A percentile compares a stretch with the other conserved stretches of the same genome.
Conservation (phyloP, 179 eudicot genomes). For the Sideroxylon spinosum region DNA sequence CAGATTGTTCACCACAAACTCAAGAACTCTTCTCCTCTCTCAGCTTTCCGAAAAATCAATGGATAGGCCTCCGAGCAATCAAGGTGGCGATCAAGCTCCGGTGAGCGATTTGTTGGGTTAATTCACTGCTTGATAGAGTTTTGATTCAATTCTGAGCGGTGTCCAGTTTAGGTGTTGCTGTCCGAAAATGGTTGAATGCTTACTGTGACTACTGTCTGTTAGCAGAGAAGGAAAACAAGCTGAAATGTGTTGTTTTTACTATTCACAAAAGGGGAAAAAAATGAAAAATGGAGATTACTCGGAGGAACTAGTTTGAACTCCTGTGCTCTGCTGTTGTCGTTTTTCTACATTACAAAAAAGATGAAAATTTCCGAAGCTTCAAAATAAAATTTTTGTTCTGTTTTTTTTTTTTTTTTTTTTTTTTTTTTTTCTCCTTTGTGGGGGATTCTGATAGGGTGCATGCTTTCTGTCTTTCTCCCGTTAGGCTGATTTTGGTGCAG, state of each 20-base stretch:
- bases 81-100: constrained; percentile 38
- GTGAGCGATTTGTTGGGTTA: constrained; percentile 13
- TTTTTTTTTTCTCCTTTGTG: background rate
- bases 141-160: background rate
- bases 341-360: background rate
- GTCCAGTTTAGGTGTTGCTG: background rate
- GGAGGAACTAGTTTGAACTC: background rate
- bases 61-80: constrained; percentile 31
- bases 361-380: background rate
- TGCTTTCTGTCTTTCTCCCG: background rate
- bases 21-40: background rate
- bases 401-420: background rate
- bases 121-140: background rate
- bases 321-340: background rate
- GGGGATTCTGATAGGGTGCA: background rate
- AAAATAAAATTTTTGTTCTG: background rate
- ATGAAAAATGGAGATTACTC: background rate
- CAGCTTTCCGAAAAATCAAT: constrained; percentile 15
- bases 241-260: background rate
- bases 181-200: too few relatives aligned
- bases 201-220: background rate
- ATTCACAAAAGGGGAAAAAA: background rate
- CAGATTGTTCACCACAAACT: background rate
- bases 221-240: too few relatives aligned
- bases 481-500: background rate